phyloP scores from a whole-genome alignment of 805 yeast species.

The Zygosaccharomyces pseudorouxii region DNA sequence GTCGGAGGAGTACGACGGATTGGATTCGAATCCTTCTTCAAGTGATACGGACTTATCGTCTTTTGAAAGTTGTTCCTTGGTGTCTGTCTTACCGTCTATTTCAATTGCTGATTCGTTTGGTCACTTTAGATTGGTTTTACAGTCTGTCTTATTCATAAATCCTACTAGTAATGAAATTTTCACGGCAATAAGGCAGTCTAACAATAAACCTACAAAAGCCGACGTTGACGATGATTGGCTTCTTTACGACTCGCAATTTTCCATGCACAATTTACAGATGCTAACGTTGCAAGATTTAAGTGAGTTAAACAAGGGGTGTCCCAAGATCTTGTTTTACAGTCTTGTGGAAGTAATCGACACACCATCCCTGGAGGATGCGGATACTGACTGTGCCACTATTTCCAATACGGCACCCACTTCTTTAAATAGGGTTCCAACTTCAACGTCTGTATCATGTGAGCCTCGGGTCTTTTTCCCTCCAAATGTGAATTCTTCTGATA shows the following conservation, averaged over 20 bases:
- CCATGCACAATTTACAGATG: slow-evolving; percentile 36
- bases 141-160: slow-evolving; percentile 30
- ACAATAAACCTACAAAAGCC: slow-evolving; percentile 28
- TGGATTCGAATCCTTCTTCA: slow-evolving; percentile 11
- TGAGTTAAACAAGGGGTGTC: slow-evolving; percentile 24
- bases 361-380: not conserved
- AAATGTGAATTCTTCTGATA: not conserved
- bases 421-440: slow-evolving; percentile 2
- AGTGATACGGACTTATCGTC: slow-evolving; percentile 2
- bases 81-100: slow-evolving; percentile 32
- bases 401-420: not conserved
- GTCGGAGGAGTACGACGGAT: slow-evolving; percentile 11
- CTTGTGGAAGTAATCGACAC: slow-evolving; percentile 17
- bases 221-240: slow-evolving; percentile 40
- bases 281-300: slow-evolving; percentile 35
- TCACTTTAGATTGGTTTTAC: slow-evolving; percentile 33
- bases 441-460: slow-evolving; percentile 8
- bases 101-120: slow-evolving; percentile 31
- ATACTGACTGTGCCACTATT: not conserved
- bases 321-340: slow-evolving; percentile 36
- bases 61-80: slow-evolving; percentile 16
- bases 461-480: slow-evolving; percentile 16
- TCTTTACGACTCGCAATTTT: slow-evolving; percentile 37
- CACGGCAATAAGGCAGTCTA: slow-evolving; percentile 34
- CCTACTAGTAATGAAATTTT: slow-evolving; percentile 24